These are phyloP conservation scores for Elaeagnus macrophylla DNA, from an alignment of 306 rosid species.

Conservation along the genomic window DNA sequence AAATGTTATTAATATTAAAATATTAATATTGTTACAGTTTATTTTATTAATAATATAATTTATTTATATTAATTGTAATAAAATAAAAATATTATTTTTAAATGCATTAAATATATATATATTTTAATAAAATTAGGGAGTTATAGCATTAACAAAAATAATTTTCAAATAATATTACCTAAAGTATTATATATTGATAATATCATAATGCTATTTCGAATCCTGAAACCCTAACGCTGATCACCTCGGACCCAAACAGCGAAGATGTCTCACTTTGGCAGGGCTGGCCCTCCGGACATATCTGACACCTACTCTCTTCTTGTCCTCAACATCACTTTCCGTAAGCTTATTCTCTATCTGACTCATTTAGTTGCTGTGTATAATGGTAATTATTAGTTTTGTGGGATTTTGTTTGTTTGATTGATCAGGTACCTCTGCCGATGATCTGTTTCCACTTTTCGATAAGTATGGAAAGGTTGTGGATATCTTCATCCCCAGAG, in stretches of 20 bases:
- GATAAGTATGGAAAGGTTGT: slow-evolving; percentile 88
- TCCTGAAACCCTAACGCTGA: too few relatives aligned
- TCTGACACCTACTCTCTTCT: slow-evolving; percentile 89
- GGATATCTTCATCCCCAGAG: slow-evolving; percentile 85
- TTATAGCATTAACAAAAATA: too few relatives aligned
- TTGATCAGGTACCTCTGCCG: slow-evolving; percentile 62
- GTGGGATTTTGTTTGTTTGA: neutral
- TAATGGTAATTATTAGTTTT: neutral
- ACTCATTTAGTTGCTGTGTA: neutral
- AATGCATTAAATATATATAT: too few relatives aligned
- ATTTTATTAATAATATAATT: too few relatives aligned
- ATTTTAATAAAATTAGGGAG: too few relatives aligned
- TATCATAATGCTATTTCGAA: too few relatives aligned
- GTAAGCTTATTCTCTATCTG: slow-evolving; percentile 27
- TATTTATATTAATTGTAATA: too few relatives aligned
- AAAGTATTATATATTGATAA: too few relatives aligned
- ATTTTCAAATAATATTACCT: too few relatives aligned
- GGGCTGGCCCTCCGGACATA: slow-evolving; percentile 85
- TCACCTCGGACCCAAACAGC: neutral
- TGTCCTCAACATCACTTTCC: slow-evolving; percentile 86
- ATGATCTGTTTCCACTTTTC: slow-evolving; percentile 75
- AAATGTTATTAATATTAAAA: too few relatives aligned
- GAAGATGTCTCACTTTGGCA: slow-evolving; percentile 78
- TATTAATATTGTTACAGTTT: too few relatives aligned
- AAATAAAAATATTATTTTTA: too few relatives aligned